Percentiles rank a stretch among this genome's conserved stretches.
phyloP scores from a whole-genome alignment of 495 filamentous ascomycete genomes.

The Talaromyces stipitatus region DNA sequence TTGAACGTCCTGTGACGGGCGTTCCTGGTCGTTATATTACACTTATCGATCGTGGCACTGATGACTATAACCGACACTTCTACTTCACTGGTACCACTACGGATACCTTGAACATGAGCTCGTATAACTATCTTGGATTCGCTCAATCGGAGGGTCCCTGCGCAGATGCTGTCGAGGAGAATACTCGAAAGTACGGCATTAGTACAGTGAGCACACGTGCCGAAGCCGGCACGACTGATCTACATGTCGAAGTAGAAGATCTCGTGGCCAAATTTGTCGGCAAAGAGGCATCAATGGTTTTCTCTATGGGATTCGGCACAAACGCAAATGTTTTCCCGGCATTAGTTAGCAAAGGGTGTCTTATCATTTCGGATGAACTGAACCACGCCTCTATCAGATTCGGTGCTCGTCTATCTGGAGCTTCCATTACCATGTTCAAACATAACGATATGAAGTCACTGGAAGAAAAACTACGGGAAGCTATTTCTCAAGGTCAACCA shows the following conservation, averaged over 20 bases:
- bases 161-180: constrained; percentile 85
- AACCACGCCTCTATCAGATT: constrained; percentile 97
- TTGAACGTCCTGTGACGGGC: constrained; percentile 82
- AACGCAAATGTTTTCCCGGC: constrained; percentile 88
- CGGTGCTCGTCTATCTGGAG: constrained; percentile 86
- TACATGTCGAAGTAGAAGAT: constrained; percentile 81
- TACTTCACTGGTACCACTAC: constrained; percentile 81
- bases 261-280: constrained; percentile 86
- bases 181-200: constrained; percentile 76
- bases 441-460: constrained; percentile 92
- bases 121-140: constrained; percentile 98
- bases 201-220: constrained; percentile 69
- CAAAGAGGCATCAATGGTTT: constrained; percentile 90
- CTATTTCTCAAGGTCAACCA: constrained; percentile 91
- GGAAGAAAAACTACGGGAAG: constrained; percentile 76
- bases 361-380: constrained; percentile 93
- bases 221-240: constrained; percentile 81
- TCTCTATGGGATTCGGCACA: constrained; percentile 97
- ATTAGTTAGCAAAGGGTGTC: constrained; percentile 80
- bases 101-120: constrained; percentile 97
- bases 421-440: constrained; percentile 91
- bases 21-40: constrained; percentile 93
- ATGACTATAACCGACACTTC: constrained; percentile 85
- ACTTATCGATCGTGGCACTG: constrained; percentile 75
- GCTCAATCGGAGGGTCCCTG: constrained; percentile 96